Conservation (phyloP, 208 protist genomes). For the Wallacemonas sp. region DNA sequence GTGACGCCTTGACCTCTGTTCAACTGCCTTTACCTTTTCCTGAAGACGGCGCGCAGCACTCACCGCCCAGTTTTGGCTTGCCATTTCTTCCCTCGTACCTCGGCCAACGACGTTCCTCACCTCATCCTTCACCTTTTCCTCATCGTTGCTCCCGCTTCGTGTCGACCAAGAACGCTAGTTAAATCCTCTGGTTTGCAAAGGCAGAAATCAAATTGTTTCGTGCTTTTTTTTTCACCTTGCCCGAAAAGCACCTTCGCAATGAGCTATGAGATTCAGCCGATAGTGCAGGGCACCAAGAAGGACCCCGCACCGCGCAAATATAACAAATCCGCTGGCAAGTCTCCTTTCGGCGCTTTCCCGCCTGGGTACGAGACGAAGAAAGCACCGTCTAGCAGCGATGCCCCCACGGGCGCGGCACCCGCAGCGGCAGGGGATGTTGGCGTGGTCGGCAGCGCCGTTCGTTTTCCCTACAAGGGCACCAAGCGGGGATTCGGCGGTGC, state of each 20-base stretch:
- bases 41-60: no score
- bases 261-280: slow-evolving; percentile 90
- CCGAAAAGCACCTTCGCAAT: slow-evolving; percentile 11
- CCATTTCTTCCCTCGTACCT: no score
- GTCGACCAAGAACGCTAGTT: no score
- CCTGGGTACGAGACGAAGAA: slow-evolving; percentile 45
- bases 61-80: no score
- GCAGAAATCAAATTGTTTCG: no score
- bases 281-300: slow-evolving; percentile 85
- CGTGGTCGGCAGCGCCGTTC: slow-evolving; percentile 28
- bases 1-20: no score
- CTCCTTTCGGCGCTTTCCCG: slow-evolving; percentile 85
- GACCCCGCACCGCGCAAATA: slow-evolving; percentile 72
- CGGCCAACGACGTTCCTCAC: no score
- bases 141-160: no score
- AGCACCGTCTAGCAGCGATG: slow-evolving; percentile 1
- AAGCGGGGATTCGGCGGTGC: slow-evolving; percentile 83
- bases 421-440: slow-evolving; percentile 10
- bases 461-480: slow-evolving; percentile 73
- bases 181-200: no score
- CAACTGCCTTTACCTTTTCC: no score
- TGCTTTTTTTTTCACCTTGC: no score
- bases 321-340: slow-evolving; percentile 80
- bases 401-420: slow-evolving; percentile 1
- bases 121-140: no score